These are phyloP conservation scores for Annulohypoxylon nitens DNA, from an alignment of 495 filamentous ascomycete genomes.

Conservation along the genomic window DNA sequence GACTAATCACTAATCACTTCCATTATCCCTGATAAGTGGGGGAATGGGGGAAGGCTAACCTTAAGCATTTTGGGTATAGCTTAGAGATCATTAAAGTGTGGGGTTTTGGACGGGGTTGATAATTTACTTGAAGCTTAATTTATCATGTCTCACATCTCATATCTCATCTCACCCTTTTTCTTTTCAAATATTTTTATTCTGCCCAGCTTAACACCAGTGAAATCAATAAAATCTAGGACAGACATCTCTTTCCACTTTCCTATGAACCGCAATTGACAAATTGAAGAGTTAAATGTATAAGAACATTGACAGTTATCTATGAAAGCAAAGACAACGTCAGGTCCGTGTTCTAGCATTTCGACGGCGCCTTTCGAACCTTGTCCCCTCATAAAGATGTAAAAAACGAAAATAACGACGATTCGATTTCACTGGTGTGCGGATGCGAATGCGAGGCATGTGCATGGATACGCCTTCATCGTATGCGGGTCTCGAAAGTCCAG, in stretches of 20 bases:
- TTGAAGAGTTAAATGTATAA: no score
- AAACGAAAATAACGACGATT: not conserved
- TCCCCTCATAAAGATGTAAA: not conserved
- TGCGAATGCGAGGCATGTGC: slow-evolving; percentile 6
- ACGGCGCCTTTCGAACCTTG: not conserved
- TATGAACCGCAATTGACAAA: no score
- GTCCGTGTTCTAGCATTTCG: not conserved
- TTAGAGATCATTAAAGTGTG: not conserved
- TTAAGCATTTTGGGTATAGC: slow-evolving; percentile 7
- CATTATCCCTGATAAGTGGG: not conserved
- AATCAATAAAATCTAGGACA: no score
- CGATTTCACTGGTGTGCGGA: not conserved
- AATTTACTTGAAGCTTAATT: slow-evolving; percentile 1
- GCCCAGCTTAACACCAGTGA: no score
- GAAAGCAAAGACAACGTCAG: no score
- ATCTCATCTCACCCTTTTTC: not conserved
- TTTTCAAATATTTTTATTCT: no score
- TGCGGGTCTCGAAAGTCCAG: not conserved
- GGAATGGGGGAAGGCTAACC: not conserved
- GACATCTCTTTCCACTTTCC: no score
- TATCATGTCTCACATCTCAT: not conserved
- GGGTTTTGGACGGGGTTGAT: not conserved
- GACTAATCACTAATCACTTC: not conserved
- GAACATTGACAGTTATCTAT: no score
- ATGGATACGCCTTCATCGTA: not conserved